Evolutionary conservation across 148 eudicot species (phyloP).

Genomic region (Beta vulgaris): DNA sequence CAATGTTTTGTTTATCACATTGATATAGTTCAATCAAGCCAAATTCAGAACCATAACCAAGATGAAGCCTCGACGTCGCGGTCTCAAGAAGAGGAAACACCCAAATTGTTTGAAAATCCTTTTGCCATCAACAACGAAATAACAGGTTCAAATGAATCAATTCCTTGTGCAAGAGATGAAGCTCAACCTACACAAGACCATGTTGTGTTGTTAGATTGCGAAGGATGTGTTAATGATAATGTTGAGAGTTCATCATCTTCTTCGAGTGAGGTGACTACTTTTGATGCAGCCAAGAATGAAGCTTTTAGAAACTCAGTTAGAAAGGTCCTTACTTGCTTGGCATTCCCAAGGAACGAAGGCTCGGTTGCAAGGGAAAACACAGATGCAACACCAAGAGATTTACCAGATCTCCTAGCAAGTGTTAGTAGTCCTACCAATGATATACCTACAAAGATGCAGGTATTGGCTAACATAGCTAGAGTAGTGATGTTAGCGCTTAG

Average conservation of each 20-base stretch:
- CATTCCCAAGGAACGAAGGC: constrained; percentile 31
- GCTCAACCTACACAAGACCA: constrained; percentile 9
- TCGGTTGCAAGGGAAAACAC: too few species aligned
- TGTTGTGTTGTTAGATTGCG: background rate
- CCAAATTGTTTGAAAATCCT: constrained; percentile 11
- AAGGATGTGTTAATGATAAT: constrained; percentile 15
- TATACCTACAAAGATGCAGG: constrained; percentile 10
- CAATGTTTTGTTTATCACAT: background rate
- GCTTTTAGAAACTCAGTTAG: constrained; percentile 46
- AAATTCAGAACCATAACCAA: background rate
- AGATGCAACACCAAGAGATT: constrained; percentile 1
- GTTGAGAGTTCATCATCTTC: constrained; percentile 28
- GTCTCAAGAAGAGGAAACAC: background rate
- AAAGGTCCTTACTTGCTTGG: constrained; percentile 47
- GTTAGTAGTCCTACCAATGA: constrained; percentile 19
- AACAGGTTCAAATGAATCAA: background rate
- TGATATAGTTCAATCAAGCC: constrained; percentile 7
- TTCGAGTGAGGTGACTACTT: constrained; percentile 33
- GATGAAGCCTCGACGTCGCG: background rate
- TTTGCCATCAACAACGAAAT: constrained; percentile 8
- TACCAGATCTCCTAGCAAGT: background rate
- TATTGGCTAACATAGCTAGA: background rate
- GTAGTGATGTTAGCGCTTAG: too few species aligned
- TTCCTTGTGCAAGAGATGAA: background rate
- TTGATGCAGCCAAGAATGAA: constrained; percentile 44